phyloP scores from a whole-genome alignment of 2,329 filamentous ascomycete species.

The Lasiodiplodia gonubiensis region DNA sequence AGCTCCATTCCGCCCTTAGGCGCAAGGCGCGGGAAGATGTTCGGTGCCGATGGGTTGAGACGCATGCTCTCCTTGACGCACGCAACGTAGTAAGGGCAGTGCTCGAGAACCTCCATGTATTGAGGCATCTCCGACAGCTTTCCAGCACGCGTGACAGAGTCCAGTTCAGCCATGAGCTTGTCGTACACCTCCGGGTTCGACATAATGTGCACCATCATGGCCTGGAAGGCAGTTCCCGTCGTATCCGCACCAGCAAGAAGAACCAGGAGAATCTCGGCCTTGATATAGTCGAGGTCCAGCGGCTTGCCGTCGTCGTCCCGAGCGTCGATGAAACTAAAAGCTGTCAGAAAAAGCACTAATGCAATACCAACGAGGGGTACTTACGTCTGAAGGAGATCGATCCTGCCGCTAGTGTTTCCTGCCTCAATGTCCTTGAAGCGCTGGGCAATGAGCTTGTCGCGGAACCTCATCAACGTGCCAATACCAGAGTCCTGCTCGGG shows the following conservation, averaged over 20 bases:
- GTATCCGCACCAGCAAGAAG: slow-evolving; percentile 60
- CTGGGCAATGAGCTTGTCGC: slow-evolving; percentile 59
- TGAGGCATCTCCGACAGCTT: slow-evolving; percentile 36
- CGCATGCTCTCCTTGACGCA: slow-evolving; percentile 60
- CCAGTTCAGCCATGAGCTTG: slow-evolving; percentile 56
- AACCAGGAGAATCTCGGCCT: slow-evolving; percentile 59
- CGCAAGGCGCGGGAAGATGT: slow-evolving; percentile 57
- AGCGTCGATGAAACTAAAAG: slow-evolving; percentile 44
- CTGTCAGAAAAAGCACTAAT: neutral
- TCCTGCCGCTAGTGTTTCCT: slow-evolving; percentile 51
- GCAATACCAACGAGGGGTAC: neutral
- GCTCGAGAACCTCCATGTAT: slow-evolving; percentile 38
- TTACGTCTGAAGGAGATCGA: slow-evolving; percentile 61
- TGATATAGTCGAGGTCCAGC: slow-evolving; percentile 58
- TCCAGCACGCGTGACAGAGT: slow-evolving; percentile 43
- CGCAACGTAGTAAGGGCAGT: slow-evolving; percentile 55
- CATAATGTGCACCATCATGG: slow-evolving; percentile 53
- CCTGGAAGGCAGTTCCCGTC: slow-evolving; percentile 58
- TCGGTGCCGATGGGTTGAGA: slow-evolving; percentile 57
- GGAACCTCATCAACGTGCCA: slow-evolving; percentile 63
- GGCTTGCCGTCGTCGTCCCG: slow-evolving; percentile 49
- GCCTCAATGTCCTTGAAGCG: slow-evolving; percentile 55
- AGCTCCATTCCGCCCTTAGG: slow-evolving; percentile 43
- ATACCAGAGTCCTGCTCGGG: slow-evolving; percentile 62
- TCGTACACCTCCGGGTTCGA: slow-evolving; percentile 49